Percentiles rank a stretch among this genome's conserved stretches.
These are phyloP conservation scores for Blastocystis sp. DNA, from an alignment of 352 stramenopile species.

Conservation along the genomic window DNA sequence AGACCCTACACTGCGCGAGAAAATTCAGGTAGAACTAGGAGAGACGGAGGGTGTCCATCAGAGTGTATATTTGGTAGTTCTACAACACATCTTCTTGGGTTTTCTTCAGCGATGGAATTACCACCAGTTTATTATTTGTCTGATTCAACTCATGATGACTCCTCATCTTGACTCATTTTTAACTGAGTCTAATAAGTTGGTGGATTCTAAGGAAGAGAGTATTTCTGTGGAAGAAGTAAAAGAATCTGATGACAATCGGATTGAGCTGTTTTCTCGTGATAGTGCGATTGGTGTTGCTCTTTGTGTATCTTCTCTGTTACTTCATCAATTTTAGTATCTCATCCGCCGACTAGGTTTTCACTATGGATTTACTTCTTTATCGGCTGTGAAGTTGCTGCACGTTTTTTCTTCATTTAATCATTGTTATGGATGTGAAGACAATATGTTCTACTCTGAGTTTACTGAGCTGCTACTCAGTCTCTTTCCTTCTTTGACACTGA, in stretches of 20 bases:
- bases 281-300: constrained; percentile 23
- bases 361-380: neutral
- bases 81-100: neutral
- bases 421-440: neutral
- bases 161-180: neutral
- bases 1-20: neutral
- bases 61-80: neutral
- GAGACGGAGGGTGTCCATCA: neutral
- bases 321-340: neutral
- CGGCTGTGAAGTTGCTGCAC: neutral
- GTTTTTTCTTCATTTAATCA: neutral
- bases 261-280: neutral
- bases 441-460: constrained; percentile 29
- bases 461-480: neutral
- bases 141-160: neutral
- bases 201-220: neutral
- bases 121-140: neutral
- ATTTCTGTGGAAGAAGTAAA: neutral
- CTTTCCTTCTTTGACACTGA: neutral
- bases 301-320: neutral
- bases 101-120: neutral
- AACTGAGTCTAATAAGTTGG: neutral
- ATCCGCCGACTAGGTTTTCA: neutral
- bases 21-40: neutral
- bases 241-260: neutral